phyloP scores from a whole-genome alignment of 2,329 filamentous ascomycete species.

The Fusarium sp. region DNA sequence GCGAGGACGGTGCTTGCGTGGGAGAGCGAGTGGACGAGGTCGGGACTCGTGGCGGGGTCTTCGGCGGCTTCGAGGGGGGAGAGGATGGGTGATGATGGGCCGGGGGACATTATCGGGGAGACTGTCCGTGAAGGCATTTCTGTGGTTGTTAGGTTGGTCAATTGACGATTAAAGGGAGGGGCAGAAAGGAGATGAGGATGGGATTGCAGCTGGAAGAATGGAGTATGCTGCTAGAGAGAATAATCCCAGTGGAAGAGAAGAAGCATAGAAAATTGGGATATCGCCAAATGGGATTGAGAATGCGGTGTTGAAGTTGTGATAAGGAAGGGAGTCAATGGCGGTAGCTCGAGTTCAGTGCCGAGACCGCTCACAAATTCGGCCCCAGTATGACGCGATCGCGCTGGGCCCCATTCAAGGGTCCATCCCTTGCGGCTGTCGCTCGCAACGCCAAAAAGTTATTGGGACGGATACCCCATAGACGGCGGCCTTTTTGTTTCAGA shows the following conservation, averaged over 20 bases:
- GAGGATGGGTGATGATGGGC: slow-evolving; percentile 40
- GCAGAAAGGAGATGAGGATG: neutral
- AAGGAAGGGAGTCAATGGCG: slow-evolving; percentile 22
- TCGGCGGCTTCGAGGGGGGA: slow-evolving; percentile 42
- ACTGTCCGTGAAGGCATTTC: slow-evolving; percentile 41
- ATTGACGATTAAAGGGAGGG: slow-evolving; percentile 6
- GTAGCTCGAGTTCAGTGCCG: slow-evolving; percentile 26
- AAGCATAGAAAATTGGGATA: neutral
- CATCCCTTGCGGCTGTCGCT: neutral
- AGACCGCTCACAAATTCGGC: slow-evolving; percentile 32
- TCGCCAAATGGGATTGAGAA: neutral
- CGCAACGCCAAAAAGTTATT: neutral
- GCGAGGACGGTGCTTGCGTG: slow-evolving; percentile 85
- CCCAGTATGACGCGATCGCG: slow-evolving; percentile 40
- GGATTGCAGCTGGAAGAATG: neutral
- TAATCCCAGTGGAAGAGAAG: fast-evolving
- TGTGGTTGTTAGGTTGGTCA: slow-evolving; percentile 9
- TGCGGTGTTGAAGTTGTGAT: slow-evolving; percentile 12
- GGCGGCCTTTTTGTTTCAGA: neutral
- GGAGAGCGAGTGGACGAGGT: slow-evolving; percentile 77
- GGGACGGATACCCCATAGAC: too few species aligned
- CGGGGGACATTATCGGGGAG: slow-evolving; percentile 41
- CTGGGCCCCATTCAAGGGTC: slow-evolving; percentile 18
- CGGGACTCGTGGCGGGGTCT: slow-evolving; percentile 57
- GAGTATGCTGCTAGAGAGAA: neutral